Evolutionary conservation across 2,329 filamentous ascomycete genomes (phyloP), one percentile per base, ranked within the genome.

Genomic region (Colletotrichum nymphaeae): DNA sequence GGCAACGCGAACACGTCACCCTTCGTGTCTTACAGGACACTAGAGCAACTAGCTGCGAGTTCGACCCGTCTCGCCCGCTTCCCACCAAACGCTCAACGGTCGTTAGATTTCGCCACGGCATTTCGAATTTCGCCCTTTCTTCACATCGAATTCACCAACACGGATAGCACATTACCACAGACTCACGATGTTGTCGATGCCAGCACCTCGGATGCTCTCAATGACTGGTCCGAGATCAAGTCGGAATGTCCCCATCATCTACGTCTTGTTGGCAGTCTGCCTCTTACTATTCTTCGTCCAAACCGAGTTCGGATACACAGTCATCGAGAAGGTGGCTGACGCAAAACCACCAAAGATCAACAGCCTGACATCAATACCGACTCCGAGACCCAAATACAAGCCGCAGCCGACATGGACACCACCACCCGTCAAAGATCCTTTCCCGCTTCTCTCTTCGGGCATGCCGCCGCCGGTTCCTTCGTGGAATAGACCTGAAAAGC

Each of bases 371-470:
- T n/a, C 57, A 11, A 14, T 49, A 5, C 6, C 35, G 32, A 42
- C 14, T 2, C 49, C 53, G n/a, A 65, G 49, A 32, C 68, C 72
- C 5, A 72, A 56, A 19, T 74, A 72, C 42, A 74, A 74, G 42
- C 69, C 68, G 5, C 26, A 46, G 8, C 69, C 72, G 16, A 55
- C 56, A 42, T 71, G 78, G 74, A 77, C 73, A 5, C 82, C 82
- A 7, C 82, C 83, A n/a, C 84, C 82, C 2, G 75, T 86, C 69
- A 74, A 77, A 46, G 84, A 87, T 35, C 85, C 85, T 19, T 87
- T 87, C 71, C 84, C 85, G 3, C 77, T 81, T 1, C 78, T 86
- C 7, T 76, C 79, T 22, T 80, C 79, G 12, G 79, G 82, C 16
- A 76, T 73, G 60, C 79, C 83, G 5, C 85, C 85, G 4, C 82